Percentiles rank a stretch among this genome's conserved stretches.
phyloP scores from a whole-genome alignment of 495 filamentous ascomycete species.

The Aspergillus homomorphus region DNA sequence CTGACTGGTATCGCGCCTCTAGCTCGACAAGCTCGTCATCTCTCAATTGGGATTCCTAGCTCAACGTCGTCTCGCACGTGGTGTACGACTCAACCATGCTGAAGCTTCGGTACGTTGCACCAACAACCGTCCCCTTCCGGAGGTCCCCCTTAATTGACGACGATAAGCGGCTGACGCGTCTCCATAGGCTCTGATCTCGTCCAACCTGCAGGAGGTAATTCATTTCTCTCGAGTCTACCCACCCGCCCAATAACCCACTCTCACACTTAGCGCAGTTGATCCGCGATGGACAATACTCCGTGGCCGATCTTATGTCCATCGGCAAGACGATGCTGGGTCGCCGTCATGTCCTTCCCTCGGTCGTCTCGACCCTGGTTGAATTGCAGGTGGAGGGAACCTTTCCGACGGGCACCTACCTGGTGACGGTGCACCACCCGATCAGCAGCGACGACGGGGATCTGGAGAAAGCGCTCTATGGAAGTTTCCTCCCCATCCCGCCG shows the following conservation, averaged over 20 bases:
- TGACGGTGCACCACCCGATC: conserved; percentile 91
- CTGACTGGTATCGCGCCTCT: not conserved
- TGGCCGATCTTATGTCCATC: conserved; percentile 88
- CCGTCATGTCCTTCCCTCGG: conserved; percentile 85
- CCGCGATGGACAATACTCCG: conserved; percentile 90
- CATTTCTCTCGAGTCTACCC: conserved; percentile 4
- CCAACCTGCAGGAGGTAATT: conserved; percentile 81
- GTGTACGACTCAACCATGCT: conserved; percentile 84
- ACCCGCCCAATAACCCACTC: conserved; percentile 7
- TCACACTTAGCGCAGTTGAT: conserved; percentile 60
- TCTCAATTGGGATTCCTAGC: conserved; percentile 87
- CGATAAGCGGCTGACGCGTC: conserved; percentile 4
- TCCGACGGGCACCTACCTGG: conserved; percentile 83
- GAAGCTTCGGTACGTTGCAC: conserved; percentile 72
- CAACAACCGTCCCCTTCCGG: not conserved
- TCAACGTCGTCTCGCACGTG: conserved; percentile 83
- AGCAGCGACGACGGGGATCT: conserved; percentile 84
- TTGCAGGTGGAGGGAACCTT: conserved; percentile 96
- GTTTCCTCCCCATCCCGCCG: conserved; percentile 82
- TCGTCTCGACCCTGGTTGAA: conserved; percentile 70
- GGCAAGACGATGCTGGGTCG: conserved; percentile 92
- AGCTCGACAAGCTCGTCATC: conserved; percentile 96
- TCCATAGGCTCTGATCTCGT: conserved; percentile 78
- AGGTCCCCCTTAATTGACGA: not conserved
- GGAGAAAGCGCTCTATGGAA: conserved; percentile 82